Evolutionary conservation across 2,329 filamentous ascomycete species (phyloP).

Genomic region (Verticillium longisporum): DNA sequence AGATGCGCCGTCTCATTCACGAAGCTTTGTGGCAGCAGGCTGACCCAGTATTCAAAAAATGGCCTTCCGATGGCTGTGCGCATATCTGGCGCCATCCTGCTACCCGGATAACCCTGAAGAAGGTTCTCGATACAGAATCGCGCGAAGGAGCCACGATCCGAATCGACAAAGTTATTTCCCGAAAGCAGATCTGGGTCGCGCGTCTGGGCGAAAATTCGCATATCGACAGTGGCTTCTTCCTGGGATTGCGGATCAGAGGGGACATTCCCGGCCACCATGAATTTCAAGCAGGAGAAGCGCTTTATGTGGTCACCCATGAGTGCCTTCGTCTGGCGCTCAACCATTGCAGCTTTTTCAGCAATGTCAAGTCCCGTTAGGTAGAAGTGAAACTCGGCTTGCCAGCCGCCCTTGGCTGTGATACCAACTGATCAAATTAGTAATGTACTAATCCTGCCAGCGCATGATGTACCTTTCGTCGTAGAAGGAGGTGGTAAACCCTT

Average conservation of each 20-base stretch:
- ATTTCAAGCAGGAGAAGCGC: constrained; percentile 42
- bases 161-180: constrained; percentile 10
- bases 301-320: constrained; percentile 29
- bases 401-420: constrained; percentile 40
- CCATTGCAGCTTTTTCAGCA: constrained; percentile 38
- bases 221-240: constrained; percentile 33
- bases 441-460: too few species aligned
- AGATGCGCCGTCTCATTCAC: constrained; percentile 14
- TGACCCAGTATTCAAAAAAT: constrained; percentile 13
- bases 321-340: constrained; percentile 37
- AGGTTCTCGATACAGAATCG: constrained; percentile 28
- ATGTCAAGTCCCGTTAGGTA: constrained; percentile 42
- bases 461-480: constrained; percentile 33
- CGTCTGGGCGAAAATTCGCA: constrained; percentile 36
- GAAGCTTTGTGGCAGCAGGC: constrained; percentile 15
- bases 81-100: constrained; percentile 26
- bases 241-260: constrained; percentile 22
- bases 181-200: constrained; percentile 25
- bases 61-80: constrained; percentile 20
- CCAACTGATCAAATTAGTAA: constrained; percentile 20
- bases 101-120: constrained; percentile 30
- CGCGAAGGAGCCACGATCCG: constrained; percentile 20
- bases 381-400: constrained; percentile 33
- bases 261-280: constrained; percentile 33
- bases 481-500: constrained; percentile 35